These are phyloP conservation scores for Penicillium sp. DNA, from an alignment of 2,329 filamentous ascomycete genomes.

Conservation along the genomic window DNA sequence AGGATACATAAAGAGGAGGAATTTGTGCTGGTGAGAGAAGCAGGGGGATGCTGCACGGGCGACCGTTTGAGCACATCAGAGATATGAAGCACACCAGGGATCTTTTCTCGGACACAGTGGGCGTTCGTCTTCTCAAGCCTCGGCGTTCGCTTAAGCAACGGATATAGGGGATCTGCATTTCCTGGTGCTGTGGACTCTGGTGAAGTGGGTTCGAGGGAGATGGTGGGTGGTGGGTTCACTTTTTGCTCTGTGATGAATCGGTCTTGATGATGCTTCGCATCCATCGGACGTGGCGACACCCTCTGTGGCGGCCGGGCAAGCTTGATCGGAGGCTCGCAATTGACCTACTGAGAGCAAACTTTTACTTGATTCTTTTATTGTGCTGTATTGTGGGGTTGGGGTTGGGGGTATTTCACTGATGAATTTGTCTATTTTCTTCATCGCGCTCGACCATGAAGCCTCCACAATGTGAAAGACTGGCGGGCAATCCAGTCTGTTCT, in stretches of 20 bases:
- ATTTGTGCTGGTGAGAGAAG: conserved; percentile 1
- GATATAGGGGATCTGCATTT: not conserved
- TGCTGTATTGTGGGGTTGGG: not conserved
- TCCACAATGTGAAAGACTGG: not conserved
- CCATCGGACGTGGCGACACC: conserved; percentile 7
- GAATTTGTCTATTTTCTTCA: not conserved
- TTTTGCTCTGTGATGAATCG: conserved; percentile 1
- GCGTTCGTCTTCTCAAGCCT: conserved; percentile 8
- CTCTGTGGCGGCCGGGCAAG: conserved; percentile 5
- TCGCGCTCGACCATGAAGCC: not conserved
- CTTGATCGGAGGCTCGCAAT: conserved; percentile 6
- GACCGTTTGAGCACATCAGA: conserved; percentile 3
- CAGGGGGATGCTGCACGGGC: conserved; percentile 1
- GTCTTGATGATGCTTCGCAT: conserved; percentile 7
- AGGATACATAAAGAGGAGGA: not conserved
- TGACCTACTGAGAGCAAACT: not conserved
- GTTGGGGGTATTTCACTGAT: not conserved
- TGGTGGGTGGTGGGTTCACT: not conserved
- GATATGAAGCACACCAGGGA: not conserved
- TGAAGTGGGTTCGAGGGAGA: conserved; percentile 5
- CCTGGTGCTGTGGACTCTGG: conserved; percentile 4
- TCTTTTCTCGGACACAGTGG: conserved; percentile 9
- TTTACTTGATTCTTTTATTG: not conserved
- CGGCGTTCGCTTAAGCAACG: conserved; percentile 5
- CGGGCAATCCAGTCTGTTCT: not conserved